Percentiles rank a stretch among this genome's conserved stretches.
Evolutionary conservation across 805 yeast species (phyloP).

Genomic region (Wickerhamiella domercqiae): DNA sequence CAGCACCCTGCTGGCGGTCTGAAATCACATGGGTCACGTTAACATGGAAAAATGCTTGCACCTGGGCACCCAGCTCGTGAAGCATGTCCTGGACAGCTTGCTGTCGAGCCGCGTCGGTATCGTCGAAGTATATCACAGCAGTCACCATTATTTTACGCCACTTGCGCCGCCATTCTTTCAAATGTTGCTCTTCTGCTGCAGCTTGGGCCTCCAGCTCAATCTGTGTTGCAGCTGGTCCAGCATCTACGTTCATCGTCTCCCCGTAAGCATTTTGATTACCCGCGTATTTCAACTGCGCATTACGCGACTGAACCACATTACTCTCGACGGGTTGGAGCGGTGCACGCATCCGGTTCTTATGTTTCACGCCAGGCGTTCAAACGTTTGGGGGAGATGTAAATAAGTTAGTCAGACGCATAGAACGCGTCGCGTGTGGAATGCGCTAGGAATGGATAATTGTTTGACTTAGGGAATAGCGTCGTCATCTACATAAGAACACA

Average conservation of each 20-base stretch:
- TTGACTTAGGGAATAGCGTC: neutral
- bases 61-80: slow-evolving; percentile 25
- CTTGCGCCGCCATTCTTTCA: slow-evolving; percentile 39
- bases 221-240: no score
- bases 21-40: slow-evolving; percentile 67
- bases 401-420: no score
- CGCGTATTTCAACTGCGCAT: neutral
- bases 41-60: slow-evolving; percentile 43
- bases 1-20: slow-evolving; percentile 38
- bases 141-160: slow-evolving; percentile 50
- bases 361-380: neutral
- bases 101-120: slow-evolving; percentile 22
- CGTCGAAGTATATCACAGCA: slow-evolving; percentile 48
- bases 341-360: slow-evolving; percentile 3
- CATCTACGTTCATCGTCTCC: slow-evolving; percentile 1
- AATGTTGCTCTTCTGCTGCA: neutral
- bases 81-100: slow-evolving; percentile 20
- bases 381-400: no score
- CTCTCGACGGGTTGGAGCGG: slow-evolving; percentile 7
- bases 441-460: neutral
- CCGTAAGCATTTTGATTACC: neutral
- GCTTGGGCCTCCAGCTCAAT: slow-evolving; percentile 5
- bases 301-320: slow-evolving; percentile 1
- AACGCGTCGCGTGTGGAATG: no score
- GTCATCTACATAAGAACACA: slow-evolving; percentile 9